Percentiles rank a stretch among this genome's conserved stretches.
Conservation (phyloP, 169 alveolate species). For the Cryptosporidium sp. region DNA sequence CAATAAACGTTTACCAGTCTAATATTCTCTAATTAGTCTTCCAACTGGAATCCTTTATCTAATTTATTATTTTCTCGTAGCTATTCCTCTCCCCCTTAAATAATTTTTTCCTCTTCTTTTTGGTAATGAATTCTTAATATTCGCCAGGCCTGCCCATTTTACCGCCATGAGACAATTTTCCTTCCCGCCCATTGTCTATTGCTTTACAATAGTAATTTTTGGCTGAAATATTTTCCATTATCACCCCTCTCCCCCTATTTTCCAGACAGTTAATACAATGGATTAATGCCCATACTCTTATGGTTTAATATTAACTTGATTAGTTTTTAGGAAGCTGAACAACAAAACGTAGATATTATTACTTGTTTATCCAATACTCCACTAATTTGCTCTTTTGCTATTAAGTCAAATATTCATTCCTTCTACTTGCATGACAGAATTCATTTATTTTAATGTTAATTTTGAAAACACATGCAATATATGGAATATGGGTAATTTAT, state of each 20-base stretch:
- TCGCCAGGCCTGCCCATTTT: conserved; percentile 6
- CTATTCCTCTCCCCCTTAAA: neutral
- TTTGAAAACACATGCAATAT: neutral
- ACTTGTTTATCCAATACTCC: neutral
- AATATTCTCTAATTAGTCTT: neutral
- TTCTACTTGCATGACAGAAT: neutral
- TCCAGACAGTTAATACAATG: too few species aligned
- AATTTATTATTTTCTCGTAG: neutral
- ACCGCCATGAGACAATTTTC: conserved; percentile 63
- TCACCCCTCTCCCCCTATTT: too few species aligned
- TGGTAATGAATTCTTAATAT: neutral
- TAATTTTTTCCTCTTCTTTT: neutral
- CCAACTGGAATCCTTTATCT: neutral
- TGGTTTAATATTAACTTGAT: too few species aligned
- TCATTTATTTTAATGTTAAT: neutral
- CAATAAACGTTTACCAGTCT: neutral
- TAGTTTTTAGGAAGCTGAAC: too few species aligned
- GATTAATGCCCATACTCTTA: too few species aligned
- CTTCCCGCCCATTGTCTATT: conserved; percentile 6
- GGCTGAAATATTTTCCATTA: too few species aligned
- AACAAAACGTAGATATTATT: too few species aligned
- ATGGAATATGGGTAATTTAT: too few species aligned
- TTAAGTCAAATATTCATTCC: too few species aligned
- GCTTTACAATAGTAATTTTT: too few species aligned
- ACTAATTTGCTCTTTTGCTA: neutral